These are phyloP conservation scores for Aspergillus coremiiformis DNA, from an alignment of 495 filamentous ascomycete genomes.

Conservation along the genomic window DNA sequence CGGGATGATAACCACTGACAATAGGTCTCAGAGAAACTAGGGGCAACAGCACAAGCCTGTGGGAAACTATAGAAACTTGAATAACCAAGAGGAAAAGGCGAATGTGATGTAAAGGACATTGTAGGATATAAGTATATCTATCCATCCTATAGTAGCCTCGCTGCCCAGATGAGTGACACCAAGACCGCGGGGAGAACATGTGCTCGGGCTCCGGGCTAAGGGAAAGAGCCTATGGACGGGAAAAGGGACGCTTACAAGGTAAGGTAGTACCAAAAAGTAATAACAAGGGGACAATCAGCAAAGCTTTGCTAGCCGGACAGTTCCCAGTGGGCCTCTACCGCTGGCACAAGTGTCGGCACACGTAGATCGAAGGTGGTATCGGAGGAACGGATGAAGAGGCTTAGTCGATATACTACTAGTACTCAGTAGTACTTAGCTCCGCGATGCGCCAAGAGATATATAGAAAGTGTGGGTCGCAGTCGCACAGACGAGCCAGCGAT, in stretches of 20 bases:
- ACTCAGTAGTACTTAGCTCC: too few species aligned
- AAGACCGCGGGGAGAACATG: slow-evolving; percentile 9
- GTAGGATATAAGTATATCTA: slow-evolving; percentile 1
- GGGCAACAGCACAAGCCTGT: background rate
- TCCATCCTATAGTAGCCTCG: slow-evolving; percentile 3
- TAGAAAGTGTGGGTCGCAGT: slow-evolving; percentile 1
- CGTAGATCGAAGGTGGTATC: slow-evolving; percentile 14
- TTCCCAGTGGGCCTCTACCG: slow-evolving; percentile 11
- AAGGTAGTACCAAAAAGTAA: slow-evolving; percentile 6
- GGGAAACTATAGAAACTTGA: background rate
- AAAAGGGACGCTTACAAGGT: slow-evolving; percentile 20
- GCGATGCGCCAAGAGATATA: slow-evolving; percentile 11
- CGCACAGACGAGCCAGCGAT: background rate
- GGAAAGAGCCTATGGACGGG: slow-evolving; percentile 14
- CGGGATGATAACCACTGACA: slow-evolving; percentile 3
- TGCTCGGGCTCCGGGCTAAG: slow-evolving; percentile 11
- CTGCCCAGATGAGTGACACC: slow-evolving; percentile 4
- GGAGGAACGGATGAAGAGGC: slow-evolving; percentile 34
- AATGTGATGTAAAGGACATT: background rate
- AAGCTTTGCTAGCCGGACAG: background rate
- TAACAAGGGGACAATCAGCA: background rate
- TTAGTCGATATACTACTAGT: slow-evolving; percentile 13
- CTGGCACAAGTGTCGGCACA: slow-evolving; percentile 15
- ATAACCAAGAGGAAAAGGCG: background rate
- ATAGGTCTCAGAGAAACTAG: background rate